Evolutionary conservation across 129 eudicot genomes (phyloP), one percentile per base, ranked within the genome.

Genomic region (Pittosporum tobira): DNA sequence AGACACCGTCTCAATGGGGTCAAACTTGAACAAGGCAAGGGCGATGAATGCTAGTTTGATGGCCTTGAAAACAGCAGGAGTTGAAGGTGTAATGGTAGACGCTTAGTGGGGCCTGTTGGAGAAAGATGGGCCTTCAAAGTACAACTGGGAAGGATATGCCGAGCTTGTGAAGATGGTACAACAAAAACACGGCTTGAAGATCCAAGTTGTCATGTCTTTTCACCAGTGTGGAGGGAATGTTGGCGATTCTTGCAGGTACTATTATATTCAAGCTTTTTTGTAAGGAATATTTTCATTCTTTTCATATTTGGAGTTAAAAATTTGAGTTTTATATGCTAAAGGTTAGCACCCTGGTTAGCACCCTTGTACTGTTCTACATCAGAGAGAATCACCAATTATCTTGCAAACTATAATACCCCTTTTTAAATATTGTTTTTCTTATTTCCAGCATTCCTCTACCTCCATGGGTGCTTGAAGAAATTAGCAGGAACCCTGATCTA

Each of bases 181-280:
- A n/a, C n/a, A 86, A 70, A 81, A 55, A 20, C 71, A 80, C 67
- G 98, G 98, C 21, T 76, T 91, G 71, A 91, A 91, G 81, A 83
- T 91, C 21, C 98, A 91, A 83, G 96, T 75, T 54, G 98, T 86
- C 40, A 91, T 91, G 98, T 91, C 98, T 63, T 86, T 91, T 72
- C 98, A 91, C 65, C 98, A 83, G 62, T 91, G 98, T 72, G 98
- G 98, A 54, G 98, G 96, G 71, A 91, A 91, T 71, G 98, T 91
- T 48, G 95, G 95, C 51, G 98, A 91, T 52, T 86, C 95, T 51
- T 91, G 98, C 98, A 86, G 90, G 98, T 91, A 82, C 22, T 6
- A 31, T 25, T 9, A 19, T 31, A 8, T 6, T 31, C 10, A n/a
- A n/a, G n/a, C n/a, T n/a, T n/a, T n/a, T n/a, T n/a, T n/a, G n/a